These are phyloP conservation scores for Ramicandelaber brevisporus DNA, from an alignment of 192 early-diverging fungal species.

Conservation along the genomic window DNA sequence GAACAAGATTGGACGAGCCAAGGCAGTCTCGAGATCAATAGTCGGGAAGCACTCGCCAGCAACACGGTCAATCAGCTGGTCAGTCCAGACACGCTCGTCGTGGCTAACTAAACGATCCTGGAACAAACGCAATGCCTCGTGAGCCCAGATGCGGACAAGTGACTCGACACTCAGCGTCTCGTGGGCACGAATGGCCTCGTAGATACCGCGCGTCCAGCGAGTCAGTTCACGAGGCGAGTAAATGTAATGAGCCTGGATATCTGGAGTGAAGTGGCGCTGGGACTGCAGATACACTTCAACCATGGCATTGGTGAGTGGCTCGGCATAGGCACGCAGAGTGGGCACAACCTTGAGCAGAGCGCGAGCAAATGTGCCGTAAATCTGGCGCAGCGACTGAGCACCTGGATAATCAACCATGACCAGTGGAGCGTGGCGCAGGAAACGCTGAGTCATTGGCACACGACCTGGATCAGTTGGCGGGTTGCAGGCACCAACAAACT, in stretches of 20 bases:
- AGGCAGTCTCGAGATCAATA: slow-evolving; percentile 33
- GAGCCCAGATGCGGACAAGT: slow-evolving; percentile 88
- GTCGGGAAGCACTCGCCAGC: slow-evolving; percentile 77
- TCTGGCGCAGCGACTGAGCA: slow-evolving; percentile 68
- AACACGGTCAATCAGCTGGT: slow-evolving; percentile 53
- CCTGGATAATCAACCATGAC: slow-evolving; percentile 98
- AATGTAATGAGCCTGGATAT: slow-evolving; percentile 97
- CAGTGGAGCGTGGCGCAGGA: slow-evolving; percentile 88
- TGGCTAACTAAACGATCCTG: slow-evolving; percentile 86
- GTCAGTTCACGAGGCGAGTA: slow-evolving; percentile 99
- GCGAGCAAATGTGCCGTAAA: slow-evolving; percentile 80
- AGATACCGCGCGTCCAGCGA: slow-evolving; percentile 95
- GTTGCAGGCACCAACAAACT: slow-evolving; percentile 99
- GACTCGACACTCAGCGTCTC: slow-evolving; percentile 60
- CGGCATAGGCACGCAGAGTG: slow-evolving; percentile 64
- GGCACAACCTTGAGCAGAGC: slow-evolving; percentile 90
- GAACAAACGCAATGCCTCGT: slow-evolving; percentile 93
- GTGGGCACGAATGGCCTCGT: slow-evolving; percentile 67
- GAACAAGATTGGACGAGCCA: slow-evolving; percentile 80
- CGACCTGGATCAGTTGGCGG: slow-evolving; percentile 98
- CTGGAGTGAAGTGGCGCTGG: slow-evolving; percentile 81
- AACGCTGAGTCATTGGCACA: slow-evolving; percentile 81
- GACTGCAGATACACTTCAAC: slow-evolving; percentile 84
- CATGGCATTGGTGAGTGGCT: slow-evolving; percentile 83
- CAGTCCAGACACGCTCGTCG: slow-evolving; percentile 80